These are phyloP conservation scores for Boechera stricta DNA, from an alignment of 345 rosid genomes.

Conservation along the genomic window DNA sequence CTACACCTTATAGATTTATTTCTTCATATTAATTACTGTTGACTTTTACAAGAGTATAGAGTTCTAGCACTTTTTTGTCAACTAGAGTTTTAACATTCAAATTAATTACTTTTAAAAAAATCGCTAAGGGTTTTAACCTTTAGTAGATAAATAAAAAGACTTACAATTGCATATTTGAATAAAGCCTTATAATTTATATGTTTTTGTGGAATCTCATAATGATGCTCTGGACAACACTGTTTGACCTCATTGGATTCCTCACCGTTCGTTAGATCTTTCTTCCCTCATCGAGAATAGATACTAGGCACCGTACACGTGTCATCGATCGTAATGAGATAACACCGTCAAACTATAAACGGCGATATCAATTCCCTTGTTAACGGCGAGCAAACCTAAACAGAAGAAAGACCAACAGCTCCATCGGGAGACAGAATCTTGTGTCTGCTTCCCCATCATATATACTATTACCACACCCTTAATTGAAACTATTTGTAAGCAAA, in stretches of 20 bases:
- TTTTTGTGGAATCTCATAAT: conserved; percentile 44
- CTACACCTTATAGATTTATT: neutral
- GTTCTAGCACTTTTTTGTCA: neutral
- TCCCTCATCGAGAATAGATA: neutral
- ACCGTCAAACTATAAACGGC: conserved; percentile 39
- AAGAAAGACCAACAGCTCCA: conserved; percentile 33
- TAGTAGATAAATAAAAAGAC: no score
- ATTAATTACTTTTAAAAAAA: neutral
- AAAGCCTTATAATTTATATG: neutral
- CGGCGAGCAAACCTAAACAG: conserved; percentile 37
- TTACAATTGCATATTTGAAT: neutral
- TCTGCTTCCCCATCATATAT: conserved; percentile 38
- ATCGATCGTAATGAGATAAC: neutral
- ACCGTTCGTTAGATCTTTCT: conserved; percentile 32
- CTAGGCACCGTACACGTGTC: conserved; percentile 27
- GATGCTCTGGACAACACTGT: conserved; percentile 37
- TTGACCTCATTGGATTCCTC: conserved; percentile 43
- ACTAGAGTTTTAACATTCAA: neutral
- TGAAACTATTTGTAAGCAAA: conserved; percentile 20
- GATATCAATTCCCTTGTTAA: conserved; percentile 21
- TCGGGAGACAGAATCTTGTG: conserved; percentile 47
- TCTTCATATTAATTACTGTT: neutral
- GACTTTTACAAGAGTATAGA: neutral
- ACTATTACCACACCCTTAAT: neutral
- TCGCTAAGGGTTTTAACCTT: neutral